Evolutionary conservation across 306 rosid species (phyloP), one percentile per base, ranked within the genome.

Genomic region (Corylus avellana): DNA sequence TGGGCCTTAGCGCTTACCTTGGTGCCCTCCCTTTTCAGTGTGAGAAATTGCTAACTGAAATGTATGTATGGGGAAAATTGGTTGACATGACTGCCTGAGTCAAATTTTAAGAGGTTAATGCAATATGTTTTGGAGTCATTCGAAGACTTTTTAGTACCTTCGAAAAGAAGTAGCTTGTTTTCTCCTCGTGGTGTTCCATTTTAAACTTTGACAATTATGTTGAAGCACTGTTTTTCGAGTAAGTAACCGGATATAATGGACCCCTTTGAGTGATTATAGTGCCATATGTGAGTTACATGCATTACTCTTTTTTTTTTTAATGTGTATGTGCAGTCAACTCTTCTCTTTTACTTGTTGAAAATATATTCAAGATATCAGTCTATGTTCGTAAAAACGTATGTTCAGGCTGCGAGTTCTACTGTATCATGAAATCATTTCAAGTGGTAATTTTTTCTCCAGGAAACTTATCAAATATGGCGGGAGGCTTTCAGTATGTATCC

Each of bases 401-500:
- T 25, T 59, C 37, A 20, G 37, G 37, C 22, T 6, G 13, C 47
- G 8, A 35, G 22, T 37, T 32, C n/a, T 11, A 47, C 51, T 39
- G 50, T 67, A 44, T 67, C 1, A 37, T 42, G 22, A 8, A 67
- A n/a, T 67, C 5, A 64, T 35, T 64, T 35, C 22, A 64, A 67
- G 51, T 8, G 2, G 32, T 59, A 3, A 2, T 67, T 10, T 39
- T 66, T 67, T 59, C 57, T 56, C 12, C 81, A 94, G 98, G 89
- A 49, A 76, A 13, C 87, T 68, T 95, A 95, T 83, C 84, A 66
- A 79, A 37, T 72, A 66, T 95, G 97, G 98, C 87, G 91, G 46
- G 85, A 78, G 80, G 91, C 89, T 53, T 95, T 95, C 78, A 63
- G 25, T 47, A 87, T 87, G 91, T 95, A 92, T 81, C 98, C 98